Percentiles rank a stretch among this genome's conserved stretches.
phyloP scores from a whole-genome alignment of 495 filamentous ascomycete genomes.

The Aspergillus kassunensis region DNA sequence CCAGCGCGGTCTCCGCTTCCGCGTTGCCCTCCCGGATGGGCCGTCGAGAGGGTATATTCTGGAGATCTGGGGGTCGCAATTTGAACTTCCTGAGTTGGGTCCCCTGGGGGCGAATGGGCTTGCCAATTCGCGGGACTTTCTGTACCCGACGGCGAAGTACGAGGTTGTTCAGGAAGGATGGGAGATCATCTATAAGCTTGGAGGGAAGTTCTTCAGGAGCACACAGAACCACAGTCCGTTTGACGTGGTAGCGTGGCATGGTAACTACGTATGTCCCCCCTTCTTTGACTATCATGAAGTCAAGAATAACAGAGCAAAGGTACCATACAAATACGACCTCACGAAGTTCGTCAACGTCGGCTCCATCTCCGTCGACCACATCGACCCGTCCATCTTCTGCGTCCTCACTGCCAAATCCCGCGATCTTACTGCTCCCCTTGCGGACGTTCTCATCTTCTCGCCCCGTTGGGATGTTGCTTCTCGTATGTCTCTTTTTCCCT shows the following conservation, averaged over 20 bases:
- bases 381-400: constrained; percentile 50
- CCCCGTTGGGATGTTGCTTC: constrained; percentile 49
- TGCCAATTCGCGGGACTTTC: constrained; percentile 48
- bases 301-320: constrained; percentile 11
- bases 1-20: constrained; percentile 45
- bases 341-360: constrained; percentile 50
- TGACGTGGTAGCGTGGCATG: constrained; percentile 52
- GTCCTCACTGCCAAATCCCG: constrained; percentile 46
- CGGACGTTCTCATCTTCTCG: constrained; percentile 48
- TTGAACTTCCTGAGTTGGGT: constrained; percentile 48
- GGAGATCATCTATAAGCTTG: constrained; percentile 49
- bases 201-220: constrained; percentile 46
- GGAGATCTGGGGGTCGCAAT: constrained; percentile 46
- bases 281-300: background rate
- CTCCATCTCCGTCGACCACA: constrained; percentile 48
- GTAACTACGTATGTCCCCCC: constrained; percentile 39
- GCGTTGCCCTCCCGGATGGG: constrained; percentile 42
- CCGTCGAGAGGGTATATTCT: constrained; percentile 47
- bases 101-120: constrained; percentile 49
- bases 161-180: constrained; percentile 38
- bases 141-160: constrained; percentile 40
- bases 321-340: constrained; percentile 49
- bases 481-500: constrained; percentile 16
- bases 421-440: constrained; percentile 39
- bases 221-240: constrained; percentile 49